These are phyloP conservation scores for Stemphylium lycopersici DNA, from an alignment of 2,329 filamentous ascomycete genomes.

Conservation along the genomic window DNA sequence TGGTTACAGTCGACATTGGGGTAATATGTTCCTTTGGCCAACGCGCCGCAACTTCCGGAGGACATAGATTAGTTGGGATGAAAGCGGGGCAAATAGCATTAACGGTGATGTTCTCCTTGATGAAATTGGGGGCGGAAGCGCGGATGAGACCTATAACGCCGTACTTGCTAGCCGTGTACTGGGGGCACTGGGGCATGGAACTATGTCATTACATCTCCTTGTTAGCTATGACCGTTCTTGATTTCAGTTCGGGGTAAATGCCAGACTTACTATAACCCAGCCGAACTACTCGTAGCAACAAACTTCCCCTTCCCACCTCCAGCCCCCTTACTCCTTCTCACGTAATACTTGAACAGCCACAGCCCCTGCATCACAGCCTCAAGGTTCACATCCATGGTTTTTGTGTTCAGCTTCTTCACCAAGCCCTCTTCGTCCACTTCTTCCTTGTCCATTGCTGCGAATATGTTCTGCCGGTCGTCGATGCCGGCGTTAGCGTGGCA, in stretches of 20 bases:
- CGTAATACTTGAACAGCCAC: constrained; percentile 53
- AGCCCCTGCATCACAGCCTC: constrained; percentile 51
- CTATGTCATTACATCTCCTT: not conserved
- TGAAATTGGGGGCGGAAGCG: constrained; percentile 42
- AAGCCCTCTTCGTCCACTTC: constrained; percentile 44
- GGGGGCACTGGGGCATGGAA: constrained; percentile 43
- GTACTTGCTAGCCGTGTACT: constrained; percentile 53
- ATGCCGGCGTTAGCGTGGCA: constrained; percentile 54
- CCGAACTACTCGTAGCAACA: constrained; percentile 48
- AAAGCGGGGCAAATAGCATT: constrained; percentile 52
- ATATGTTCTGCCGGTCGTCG: constrained; percentile 48
- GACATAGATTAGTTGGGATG: constrained; percentile 49
- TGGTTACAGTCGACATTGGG: constrained; percentile 49
- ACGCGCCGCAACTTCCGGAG: constrained; percentile 44
- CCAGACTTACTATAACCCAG: constrained; percentile 45
- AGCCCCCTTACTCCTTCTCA: constrained; percentile 43
- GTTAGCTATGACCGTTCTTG: not conserved
- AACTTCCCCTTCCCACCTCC: constrained; percentile 48
- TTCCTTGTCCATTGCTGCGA: constrained; percentile 38
- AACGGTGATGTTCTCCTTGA: constrained; percentile 45
- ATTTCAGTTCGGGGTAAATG: too few relatives aligned
- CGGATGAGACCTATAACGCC: constrained; percentile 50
- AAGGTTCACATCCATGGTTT: constrained; percentile 50
- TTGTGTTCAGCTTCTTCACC: constrained; percentile 47
- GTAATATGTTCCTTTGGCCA: constrained; percentile 51